A percentile compares a stretch with the other conserved stretches of the same genome.
These are phyloP conservation scores for Wickerhamomyces canadensis DNA, from an alignment of 805 yeast genomes.

Conservation along the genomic window DNA sequence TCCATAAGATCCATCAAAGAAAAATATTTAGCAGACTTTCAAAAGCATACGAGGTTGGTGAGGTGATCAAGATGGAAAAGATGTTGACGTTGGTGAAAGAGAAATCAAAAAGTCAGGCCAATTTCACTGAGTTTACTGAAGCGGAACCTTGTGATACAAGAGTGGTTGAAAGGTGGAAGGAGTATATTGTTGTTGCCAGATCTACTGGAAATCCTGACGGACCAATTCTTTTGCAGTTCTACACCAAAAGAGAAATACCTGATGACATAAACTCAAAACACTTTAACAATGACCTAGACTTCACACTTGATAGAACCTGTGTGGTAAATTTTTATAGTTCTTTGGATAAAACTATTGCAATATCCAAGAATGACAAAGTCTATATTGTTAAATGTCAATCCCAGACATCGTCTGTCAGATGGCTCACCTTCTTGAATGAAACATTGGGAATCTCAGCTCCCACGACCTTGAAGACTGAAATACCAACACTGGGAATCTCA, in stretches of 20 bases:
- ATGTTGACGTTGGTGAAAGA: slow-evolving; percentile 61
- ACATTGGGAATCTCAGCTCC: slow-evolving; percentile 40
- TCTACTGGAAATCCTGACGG: slow-evolving; percentile 44
- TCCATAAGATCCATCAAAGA: slow-evolving; percentile 11
- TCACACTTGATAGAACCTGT: slow-evolving; percentile 25
- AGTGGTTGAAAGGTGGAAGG: slow-evolving; percentile 71
- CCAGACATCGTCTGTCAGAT: slow-evolving; percentile 46
- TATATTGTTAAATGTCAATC: slow-evolving; percentile 56
- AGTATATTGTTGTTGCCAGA: slow-evolving; percentile 67
- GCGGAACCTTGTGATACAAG: slow-evolving; percentile 47
- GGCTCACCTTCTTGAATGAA: slow-evolving; percentile 56
- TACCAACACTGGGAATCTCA: slow-evolving; percentile 35
- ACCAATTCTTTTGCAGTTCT: slow-evolving; percentile 63
- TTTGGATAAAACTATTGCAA: slow-evolving; percentile 64
- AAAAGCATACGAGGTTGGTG: slow-evolving; percentile 43
- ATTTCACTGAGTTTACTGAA: slow-evolving; percentile 38
- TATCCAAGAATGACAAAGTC: slow-evolving; percentile 33
- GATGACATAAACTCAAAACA: slow-evolving; percentile 11
- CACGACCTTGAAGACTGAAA: slow-evolving; percentile 35
- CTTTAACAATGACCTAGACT: slow-evolving; percentile 23
- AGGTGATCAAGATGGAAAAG: slow-evolving; percentile 58
- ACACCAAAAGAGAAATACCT: slow-evolving; percentile 37
- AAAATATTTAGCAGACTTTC: slow-evolving; percentile 24
- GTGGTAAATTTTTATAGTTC: slow-evolving; percentile 53
- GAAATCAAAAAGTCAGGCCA: slow-evolving; percentile 19